These are phyloP conservation scores for Fagus crenata DNA, from an alignment of 306 rosid species.

Conservation along the genomic window DNA sequence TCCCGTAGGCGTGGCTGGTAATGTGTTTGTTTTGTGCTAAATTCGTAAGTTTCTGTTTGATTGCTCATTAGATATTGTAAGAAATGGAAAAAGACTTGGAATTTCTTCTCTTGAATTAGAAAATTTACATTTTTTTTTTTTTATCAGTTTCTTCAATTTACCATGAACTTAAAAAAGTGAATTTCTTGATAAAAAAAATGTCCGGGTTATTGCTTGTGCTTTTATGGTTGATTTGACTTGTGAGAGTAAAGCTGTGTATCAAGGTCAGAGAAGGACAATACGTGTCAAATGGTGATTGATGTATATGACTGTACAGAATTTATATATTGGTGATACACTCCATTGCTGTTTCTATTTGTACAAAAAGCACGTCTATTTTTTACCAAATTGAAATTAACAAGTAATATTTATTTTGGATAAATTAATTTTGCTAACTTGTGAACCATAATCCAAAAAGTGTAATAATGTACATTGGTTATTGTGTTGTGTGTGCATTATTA, in stretches of 20 bases:
- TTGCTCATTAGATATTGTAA: background rate
- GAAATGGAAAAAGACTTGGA: slow-evolving; percentile 3
- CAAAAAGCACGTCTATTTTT: background rate
- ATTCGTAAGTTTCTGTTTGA: background rate
- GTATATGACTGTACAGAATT: background rate
- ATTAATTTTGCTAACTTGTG: background rate
- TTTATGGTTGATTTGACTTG: slow-evolving; percentile 8
- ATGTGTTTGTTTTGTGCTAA: slow-evolving; percentile 16
- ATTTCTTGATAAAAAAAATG: background rate
- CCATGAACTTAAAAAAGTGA: background rate
- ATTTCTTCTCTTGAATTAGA: background rate
- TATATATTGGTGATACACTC: background rate
- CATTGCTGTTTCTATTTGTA: background rate
- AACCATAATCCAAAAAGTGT: background rate
- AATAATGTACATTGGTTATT: background rate
- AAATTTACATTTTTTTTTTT: background rate
- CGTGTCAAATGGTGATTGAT: slow-evolving; percentile 1
- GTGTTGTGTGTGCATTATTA: background rate
- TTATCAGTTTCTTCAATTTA: background rate
- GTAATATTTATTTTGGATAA: background rate
- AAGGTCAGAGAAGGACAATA: background rate
- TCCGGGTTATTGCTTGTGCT: slow-evolving; percentile 6
- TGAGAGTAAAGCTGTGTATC: background rate
- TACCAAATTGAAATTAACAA: background rate
- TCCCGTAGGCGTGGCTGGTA: slow-evolving; percentile 50